These are phyloP conservation scores for Pulveroboletus sp. DNA, from an alignment of 768 basidiomycete genomes.

Conservation along the genomic window DNA sequence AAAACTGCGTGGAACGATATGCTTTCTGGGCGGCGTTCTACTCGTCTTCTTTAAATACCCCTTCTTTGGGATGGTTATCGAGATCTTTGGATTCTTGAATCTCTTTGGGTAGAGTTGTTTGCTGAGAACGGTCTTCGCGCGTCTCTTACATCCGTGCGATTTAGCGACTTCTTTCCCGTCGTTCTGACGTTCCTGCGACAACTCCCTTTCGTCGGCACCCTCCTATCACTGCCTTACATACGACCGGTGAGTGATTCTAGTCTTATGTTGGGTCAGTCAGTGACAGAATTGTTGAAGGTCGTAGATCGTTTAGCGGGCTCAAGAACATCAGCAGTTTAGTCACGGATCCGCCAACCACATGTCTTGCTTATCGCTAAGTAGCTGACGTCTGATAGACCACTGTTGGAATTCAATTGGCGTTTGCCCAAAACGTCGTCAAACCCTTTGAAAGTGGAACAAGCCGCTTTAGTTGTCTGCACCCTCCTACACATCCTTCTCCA, in stretches of 20 bases:
- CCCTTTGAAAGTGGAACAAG: slow-evolving; percentile 1
- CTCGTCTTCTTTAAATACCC: slow-evolving; percentile 96
- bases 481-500: slow-evolving; percentile 9
- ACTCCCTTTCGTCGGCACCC: slow-evolving; percentile 84
- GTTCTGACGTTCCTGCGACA: slow-evolving; percentile 95
- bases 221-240: slow-evolving; percentile 84
- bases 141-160: neutral
- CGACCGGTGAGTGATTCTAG: slow-evolving; percentile 52
- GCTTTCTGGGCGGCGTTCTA: slow-evolving; percentile 85
- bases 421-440: neutral
- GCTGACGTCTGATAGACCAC: slow-evolving; percentile 5
- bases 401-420: slow-evolving; percentile 14
- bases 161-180: slow-evolving; percentile 98
- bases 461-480: neutral
- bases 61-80: slow-evolving; percentile 87
- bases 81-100: slow-evolving; percentile 96
- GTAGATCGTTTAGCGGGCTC: slow-evolving; percentile 80
- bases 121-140: neutral
- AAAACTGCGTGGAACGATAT: slow-evolving; percentile 85
- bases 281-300: slow-evolving; percentile 40
- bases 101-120: slow-evolving; percentile 73
- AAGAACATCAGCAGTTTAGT: slow-evolving; percentile 65
- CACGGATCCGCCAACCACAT: neutral
- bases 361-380: slow-evolving; percentile 3
- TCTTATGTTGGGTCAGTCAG: neutral